These are phyloP conservation scores for Cryptococcus sp. DNA, from an alignment of 1,284 basidiomycete genomes.

Conservation along the genomic window DNA sequence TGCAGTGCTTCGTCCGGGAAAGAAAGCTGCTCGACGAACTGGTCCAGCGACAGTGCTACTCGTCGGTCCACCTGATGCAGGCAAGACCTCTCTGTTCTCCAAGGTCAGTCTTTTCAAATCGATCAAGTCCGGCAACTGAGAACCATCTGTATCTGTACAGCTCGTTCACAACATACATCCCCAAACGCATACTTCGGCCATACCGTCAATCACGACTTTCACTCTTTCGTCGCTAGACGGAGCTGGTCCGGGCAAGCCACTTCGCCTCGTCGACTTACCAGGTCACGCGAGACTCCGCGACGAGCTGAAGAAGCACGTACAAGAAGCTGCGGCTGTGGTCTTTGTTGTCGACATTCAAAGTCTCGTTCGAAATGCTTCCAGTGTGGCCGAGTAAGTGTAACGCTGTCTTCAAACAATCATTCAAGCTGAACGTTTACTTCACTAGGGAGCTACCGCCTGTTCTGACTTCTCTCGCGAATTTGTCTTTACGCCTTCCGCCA, in stretches of 20 bases:
- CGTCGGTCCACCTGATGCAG: conserved; percentile 45
- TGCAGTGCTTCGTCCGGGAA: conserved; percentile 21
- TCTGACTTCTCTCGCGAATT: conserved; percentile 41
- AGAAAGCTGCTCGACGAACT: conserved; percentile 16
- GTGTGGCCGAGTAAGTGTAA: conserved; percentile 49
- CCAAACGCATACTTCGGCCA: conserved; percentile 48
- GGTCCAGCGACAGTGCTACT: conserved; percentile 42
- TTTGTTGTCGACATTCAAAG: conserved; percentile 50
- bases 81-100: conserved; percentile 50
- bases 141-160: conserved; percentile 17
- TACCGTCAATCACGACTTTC: conserved; percentile 35
- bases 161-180: conserved; percentile 39
- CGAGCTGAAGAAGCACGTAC: conserved; percentile 35
- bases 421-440: background rate
- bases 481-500: conserved; percentile 24
- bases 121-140: no score
- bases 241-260: conserved; percentile 19
- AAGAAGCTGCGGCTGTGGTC: conserved; percentile 38
- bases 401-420: background rate
- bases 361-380: conserved; percentile 41
- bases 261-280: conserved; percentile 47
- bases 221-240: conserved; percentile 25
- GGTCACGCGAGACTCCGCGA: conserved; percentile 53
- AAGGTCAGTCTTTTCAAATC: conserved; percentile 30
- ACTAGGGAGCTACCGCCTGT: conserved; percentile 45